Conservation (phyloP, 805 yeast genomes). For the Hanseniaspora valbyensis region DNA sequence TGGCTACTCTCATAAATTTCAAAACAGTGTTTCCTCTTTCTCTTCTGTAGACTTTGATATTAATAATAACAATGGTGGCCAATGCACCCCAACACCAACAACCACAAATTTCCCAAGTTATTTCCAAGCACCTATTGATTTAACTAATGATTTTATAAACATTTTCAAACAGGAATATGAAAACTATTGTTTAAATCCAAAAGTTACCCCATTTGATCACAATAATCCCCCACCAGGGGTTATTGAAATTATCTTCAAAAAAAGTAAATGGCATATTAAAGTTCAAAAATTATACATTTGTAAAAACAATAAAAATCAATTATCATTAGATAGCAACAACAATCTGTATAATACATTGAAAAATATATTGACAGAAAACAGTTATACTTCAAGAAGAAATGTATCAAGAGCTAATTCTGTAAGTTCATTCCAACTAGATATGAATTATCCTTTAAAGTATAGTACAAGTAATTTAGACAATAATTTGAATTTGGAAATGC, state of each 20-base stretch:
- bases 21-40: constrained; percentile 24
- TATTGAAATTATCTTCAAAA: constrained; percentile 47
- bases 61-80: not conserved
- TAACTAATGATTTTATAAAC: constrained; percentile 35
- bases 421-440: constrained; percentile 11
- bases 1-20: constrained; percentile 20
- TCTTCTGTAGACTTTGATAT: constrained; percentile 18
- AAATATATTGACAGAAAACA: constrained; percentile 19
- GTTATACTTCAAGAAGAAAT: constrained; percentile 18
- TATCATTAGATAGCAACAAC: constrained; percentile 4
- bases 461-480: not conserved
- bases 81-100: constrained; percentile 12
- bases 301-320: constrained; percentile 6
- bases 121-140: constrained; percentile 12
- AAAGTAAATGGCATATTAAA: constrained; percentile 21
- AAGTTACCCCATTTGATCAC: constrained; percentile 56
- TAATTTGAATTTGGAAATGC: not conserved
- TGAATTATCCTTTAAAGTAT: not conserved
- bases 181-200: constrained; percentile 43
- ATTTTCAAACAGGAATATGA: constrained; percentile 39
- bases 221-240: constrained; percentile 59
- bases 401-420: constrained; percentile 11
- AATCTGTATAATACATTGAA: constrained; percentile 15
- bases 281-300: constrained; percentile 6
- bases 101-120: not conserved